Evolutionary conservation across 495 filamentous ascomycete genomes (phyloP), one percentile per base, ranked within the genome.

Genomic region (Letharia columbiana): DNA sequence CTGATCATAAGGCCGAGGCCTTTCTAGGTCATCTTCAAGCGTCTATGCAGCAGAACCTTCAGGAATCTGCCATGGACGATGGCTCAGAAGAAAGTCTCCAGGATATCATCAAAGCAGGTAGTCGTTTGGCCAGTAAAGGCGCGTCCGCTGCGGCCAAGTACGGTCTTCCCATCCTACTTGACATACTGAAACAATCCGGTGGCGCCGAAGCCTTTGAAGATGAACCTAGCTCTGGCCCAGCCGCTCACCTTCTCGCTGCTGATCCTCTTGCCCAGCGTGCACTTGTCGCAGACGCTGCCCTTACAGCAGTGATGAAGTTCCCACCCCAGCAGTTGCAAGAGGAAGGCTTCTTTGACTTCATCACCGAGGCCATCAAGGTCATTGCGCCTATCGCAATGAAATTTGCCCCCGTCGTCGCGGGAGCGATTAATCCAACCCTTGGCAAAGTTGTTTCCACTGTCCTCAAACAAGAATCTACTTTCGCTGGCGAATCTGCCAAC

Each of bases 241-340:
- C 40, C 45, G 31, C 44, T 52, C 68, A 69, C 10, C 66, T 67
- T 39, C 42, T 63, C 1, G 47, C 66, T 7, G 69, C 65, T 37
- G 66, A 71, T 45, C 44, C 35, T 23, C 61, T 72, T 39, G 61
- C 61, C 52, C 41, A 76, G 63, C 76, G 76, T 18, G 76, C 76
- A 13, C 37, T 78, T 35, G 59, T 77, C 37, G 76, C 68, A 15
- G 76, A 78, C 45, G 75, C 76, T 33, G 76, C 76, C 15, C 74
- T 78, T 13, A 67, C 71, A 67, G 75, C 76, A 3, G 63, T 76
- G 15, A 71, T 70, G 66, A 73, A 72, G 61, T 65, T 75, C 15
- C 61, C 66, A 37, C 67, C 63, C 37, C 20, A 67, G 33, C 70
- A 74, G 44, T 67, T 77, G 50, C 54, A 73, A 58, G 66, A 71